These are phyloP conservation scores for Lathyrus sativus DNA, from an alignment of 306 rosid species.

Conservation along the genomic window DNA sequence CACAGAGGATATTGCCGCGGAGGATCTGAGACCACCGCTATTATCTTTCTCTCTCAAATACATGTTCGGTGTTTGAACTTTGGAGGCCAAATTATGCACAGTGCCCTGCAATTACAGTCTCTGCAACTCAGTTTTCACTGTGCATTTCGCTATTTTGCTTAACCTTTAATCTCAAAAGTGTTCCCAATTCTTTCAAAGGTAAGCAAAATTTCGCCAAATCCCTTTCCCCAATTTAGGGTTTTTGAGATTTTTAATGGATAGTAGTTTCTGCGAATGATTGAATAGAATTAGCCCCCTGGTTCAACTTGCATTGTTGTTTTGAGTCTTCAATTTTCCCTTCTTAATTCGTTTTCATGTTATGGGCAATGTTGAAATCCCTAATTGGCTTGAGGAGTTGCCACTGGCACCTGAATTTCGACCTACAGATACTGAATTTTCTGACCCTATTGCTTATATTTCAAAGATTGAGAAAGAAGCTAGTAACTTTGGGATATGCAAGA, in stretches of 20 bases:
- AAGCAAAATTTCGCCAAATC: conserved; percentile 39
- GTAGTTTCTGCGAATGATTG: conserved; percentile 40
- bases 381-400: conserved; percentile 86
- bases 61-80: conserved; percentile 48
- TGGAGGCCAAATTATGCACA: conserved; percentile 54
- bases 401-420: conserved; percentile 95
- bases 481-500: conserved; percentile 89
- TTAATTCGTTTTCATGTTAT: conserved; percentile 45
- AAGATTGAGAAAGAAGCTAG: conserved; percentile 95
- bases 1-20: not conserved
- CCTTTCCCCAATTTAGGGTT: conserved; percentile 62
- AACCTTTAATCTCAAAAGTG: conserved; percentile 29
- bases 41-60: conserved; percentile 32
- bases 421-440: conserved; percentile 89
- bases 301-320: conserved; percentile 39
- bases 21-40: conserved; percentile 19
- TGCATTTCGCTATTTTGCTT: conserved; percentile 30
- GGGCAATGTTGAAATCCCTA: conserved; percentile 84
- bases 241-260: conserved; percentile 26
- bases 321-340: conserved; percentile 32
- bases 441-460: conserved; percentile 97
- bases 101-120: conserved; percentile 51
- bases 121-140: conserved; percentile 42
- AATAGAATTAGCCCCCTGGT: conserved; percentile 38
- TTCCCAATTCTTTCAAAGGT: conserved; percentile 35